Conservation (phyloP, 2,329 filamentous ascomycete genomes). For the Aspergillus aculeatus region DNA sequence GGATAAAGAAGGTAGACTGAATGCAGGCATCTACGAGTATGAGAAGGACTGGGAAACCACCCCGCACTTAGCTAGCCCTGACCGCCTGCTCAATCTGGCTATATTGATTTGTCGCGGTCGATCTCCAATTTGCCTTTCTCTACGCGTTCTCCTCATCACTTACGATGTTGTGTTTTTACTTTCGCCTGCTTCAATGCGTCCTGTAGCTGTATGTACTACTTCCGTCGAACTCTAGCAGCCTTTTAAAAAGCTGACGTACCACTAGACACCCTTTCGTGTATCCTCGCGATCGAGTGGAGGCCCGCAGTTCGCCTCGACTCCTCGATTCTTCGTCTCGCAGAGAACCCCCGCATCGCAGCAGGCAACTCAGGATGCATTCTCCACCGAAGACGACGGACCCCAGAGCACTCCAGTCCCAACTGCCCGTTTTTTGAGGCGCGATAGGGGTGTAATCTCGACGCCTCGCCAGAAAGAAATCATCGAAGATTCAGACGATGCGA, state of each 20-base stretch:
- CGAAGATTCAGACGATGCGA: constrained; percentile 26
- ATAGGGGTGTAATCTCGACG: not conserved
- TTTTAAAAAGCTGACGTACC: constrained; percentile 2
- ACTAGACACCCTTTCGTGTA: constrained; percentile 29
- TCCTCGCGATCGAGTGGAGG: constrained; percentile 26
- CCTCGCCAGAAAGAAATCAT: constrained; percentile 21
- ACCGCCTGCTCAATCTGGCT: not conserved
- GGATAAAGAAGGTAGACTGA: no score
- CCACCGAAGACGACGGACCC: constrained; percentile 23
- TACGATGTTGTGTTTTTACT: not conserved
- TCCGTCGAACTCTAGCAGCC: no score
- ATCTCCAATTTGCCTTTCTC: not conserved
- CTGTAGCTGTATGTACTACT: constrained; percentile 13
- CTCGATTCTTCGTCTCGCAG: constrained; percentile 34
- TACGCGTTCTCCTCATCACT: not conserved
- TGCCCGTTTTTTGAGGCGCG: not conserved
- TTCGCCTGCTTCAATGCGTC: constrained; percentile 15
- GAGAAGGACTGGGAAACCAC: not conserved
- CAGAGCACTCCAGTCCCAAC: constrained; percentile 14
- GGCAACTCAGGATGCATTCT: constrained; percentile 14
- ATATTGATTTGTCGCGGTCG: not conserved
- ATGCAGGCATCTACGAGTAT: no score
- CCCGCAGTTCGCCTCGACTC: constrained; percentile 35
- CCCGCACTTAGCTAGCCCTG: not conserved
- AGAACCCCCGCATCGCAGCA: constrained; percentile 10